Evolutionary conservation across 1,284 basidiomycete species (phyloP), one percentile per base, ranked within the genome.

Genomic region (Inonotus obliquus): DNA sequence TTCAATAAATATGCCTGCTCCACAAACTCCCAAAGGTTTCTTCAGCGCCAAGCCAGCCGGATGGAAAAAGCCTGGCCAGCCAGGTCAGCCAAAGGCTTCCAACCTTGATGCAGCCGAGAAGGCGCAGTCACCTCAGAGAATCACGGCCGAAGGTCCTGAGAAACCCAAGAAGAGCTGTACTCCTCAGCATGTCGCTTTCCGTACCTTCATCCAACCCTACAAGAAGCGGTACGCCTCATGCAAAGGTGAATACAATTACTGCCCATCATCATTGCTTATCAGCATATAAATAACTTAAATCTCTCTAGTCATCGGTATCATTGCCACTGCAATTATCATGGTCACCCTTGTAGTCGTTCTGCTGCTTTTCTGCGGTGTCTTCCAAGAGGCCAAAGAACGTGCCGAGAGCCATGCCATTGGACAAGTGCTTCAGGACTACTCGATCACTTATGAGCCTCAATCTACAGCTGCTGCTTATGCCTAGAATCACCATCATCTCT

Each of bases 321-420:
- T 49, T 25, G 53, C 60, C 51, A 35, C 29, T 17, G 38, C 41
- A 4, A 27, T 55, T 19, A 19, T 63, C 35, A 23, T 59, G 49
- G 14, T 51, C 32, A 35, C 54, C 11, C 39, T 63, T 32, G 51
- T 63, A 13, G 23, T 60, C 13, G 38, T 63, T 27, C 54, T 57
- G 13, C 35, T 63, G 14, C 54, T 60, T 51, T 52, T 57, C 59
- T 63, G 62, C 27, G 62, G 62, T 44, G 54, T 63, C 32, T 60
- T 63, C 32, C 54, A 63, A 57, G 59, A 57, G 44, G 48, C 58
- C 5, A 60, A 63, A 47, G 62, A 63, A 37, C 53, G 38, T 19
- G 62, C 52, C 39, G 59, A 60, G 23, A 49, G 47, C 29, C 44
- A 57, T 17, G 52, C 57, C 37, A 59, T 45, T 44, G 53, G 47